These are phyloP conservation scores for Botrytis aclada DNA, from an alignment of 2,329 filamentous ascomycete species.

Conservation along the genomic window DNA sequence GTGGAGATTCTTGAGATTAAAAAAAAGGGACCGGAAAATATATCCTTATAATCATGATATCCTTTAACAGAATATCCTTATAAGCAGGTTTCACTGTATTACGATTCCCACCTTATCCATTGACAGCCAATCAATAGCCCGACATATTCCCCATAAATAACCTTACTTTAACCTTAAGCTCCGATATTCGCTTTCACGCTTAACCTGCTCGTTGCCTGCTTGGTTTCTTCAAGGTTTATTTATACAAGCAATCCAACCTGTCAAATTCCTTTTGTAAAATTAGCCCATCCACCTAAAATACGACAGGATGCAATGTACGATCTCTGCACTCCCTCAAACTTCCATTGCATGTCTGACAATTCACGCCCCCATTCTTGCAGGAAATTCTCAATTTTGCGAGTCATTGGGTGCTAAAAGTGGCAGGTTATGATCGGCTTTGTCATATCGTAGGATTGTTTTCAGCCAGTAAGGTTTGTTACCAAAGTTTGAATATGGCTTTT, in stretches of 20 bases:
- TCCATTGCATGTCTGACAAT: not conserved
- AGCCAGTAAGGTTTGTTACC: not conserved
- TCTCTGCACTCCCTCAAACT: not conserved
- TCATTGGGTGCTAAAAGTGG: not conserved
- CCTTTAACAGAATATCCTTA: too few relatives aligned
- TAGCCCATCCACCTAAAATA: not conserved
- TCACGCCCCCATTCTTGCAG: not conserved
- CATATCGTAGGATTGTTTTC: not conserved
- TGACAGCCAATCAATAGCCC: too few relatives aligned
- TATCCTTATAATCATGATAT: too few relatives aligned
- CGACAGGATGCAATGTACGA: not conserved
- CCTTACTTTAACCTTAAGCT: not conserved
- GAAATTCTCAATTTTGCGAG: not conserved
- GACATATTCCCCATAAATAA: not conserved
- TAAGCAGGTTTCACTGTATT: too few relatives aligned
- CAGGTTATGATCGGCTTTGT: not conserved
- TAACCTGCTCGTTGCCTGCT: not conserved
- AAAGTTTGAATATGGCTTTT: not conserved
- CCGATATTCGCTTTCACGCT: not conserved
- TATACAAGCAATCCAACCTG: not conserved
- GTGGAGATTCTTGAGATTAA: too few relatives aligned
- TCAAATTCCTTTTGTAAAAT: not conserved
- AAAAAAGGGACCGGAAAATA: too few relatives aligned
- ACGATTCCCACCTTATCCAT: not conserved
- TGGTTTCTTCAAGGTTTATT: not conserved